Conservation (phyloP, 805 yeast genomes). For the Metschnikowia colocasiae region DNA sequence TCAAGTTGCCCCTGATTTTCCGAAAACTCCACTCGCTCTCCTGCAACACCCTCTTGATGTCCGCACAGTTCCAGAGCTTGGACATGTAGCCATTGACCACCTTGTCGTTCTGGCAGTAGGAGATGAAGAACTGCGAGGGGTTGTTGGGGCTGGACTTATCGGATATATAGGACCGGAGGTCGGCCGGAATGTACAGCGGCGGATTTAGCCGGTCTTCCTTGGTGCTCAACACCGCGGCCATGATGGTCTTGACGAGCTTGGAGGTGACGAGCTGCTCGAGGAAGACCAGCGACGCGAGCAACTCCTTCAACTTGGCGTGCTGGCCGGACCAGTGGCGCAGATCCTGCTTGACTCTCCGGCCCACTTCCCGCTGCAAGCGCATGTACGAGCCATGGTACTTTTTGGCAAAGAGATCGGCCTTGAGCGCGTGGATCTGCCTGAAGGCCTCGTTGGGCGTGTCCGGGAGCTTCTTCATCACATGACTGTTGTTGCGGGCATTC, state of each 20-base stretch:
- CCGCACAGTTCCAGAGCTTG: constrained; percentile 43
- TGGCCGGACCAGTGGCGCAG: constrained; percentile 11
- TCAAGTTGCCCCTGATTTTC: constrained; percentile 45
- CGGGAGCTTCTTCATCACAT: constrained; percentile 41
- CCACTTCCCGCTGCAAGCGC: constrained; percentile 39
- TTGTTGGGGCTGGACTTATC: constrained; percentile 33
- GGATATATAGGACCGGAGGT: constrained; percentile 21
- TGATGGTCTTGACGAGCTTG: constrained; percentile 29
- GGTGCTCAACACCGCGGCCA: constrained; percentile 24
- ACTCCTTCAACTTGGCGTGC: constrained; percentile 17
- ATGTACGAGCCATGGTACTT: constrained; percentile 46
- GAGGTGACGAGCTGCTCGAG: constrained; percentile 28
- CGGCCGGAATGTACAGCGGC: constrained; percentile 33
- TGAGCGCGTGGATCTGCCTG: constrained; percentile 42
- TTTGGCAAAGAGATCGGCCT: constrained; percentile 42
- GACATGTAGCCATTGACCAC: constrained; percentile 46
- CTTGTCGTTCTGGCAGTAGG: constrained; percentile 37
- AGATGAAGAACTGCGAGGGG: constrained; percentile 47
- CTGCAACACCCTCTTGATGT: constrained; percentile 31
- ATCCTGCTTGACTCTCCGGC: constrained; percentile 19
- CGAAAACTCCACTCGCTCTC: constrained; percentile 45
- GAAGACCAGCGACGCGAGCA: constrained; percentile 21
- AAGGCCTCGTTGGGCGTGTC: constrained; percentile 41
- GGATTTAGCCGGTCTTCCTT: constrained; percentile 30
- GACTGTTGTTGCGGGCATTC: constrained; percentile 42